These are phyloP conservation scores for Penicillium sp. DNA, from an alignment of 2,329 filamentous ascomycete genomes.

Conservation along the genomic window DNA sequence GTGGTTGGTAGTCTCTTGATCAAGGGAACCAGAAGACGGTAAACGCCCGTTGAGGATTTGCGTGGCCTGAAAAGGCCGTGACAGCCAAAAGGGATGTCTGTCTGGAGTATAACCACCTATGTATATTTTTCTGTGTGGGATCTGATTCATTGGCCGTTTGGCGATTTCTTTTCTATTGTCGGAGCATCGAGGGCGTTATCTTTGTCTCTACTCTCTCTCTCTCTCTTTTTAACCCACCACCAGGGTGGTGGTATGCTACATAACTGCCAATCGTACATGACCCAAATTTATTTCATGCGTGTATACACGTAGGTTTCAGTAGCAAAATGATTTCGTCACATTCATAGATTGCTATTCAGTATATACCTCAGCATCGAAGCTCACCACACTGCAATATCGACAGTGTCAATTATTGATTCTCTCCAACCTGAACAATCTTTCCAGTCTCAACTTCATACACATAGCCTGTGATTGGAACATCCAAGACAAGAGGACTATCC, in stretches of 20 bases:
- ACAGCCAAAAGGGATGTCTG: conserved; percentile 10
- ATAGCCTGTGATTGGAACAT: conserved; percentile 68
- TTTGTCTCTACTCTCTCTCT: conserved; percentile 7
- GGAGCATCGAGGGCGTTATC: conserved; percentile 20
- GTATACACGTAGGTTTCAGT: not conserved
- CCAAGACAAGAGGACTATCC: conserved; percentile 58
- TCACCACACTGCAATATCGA: not conserved
- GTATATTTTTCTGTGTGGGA: conserved; percentile 9
- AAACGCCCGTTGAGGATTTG: conserved; percentile 19
- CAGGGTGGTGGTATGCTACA: not conserved
- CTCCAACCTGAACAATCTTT: conserved; percentile 52
- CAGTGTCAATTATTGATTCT: not conserved
- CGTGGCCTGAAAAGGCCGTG: conserved; percentile 21
- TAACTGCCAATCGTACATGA: not conserved
- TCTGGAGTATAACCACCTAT: conserved; percentile 10
- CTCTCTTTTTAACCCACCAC: not conserved
- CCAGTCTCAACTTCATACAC: conserved; percentile 77
- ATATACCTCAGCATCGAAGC: not conserved
- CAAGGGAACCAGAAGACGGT: conserved; percentile 67
- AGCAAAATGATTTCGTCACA: not conserved
- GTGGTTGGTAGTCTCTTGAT: conserved; percentile 86
- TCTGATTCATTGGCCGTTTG: conserved; percentile 10
- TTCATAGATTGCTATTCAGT: not conserved
- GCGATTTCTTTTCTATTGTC: conserved; percentile 9
- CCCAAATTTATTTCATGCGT: not conserved